Base-by-base conservation (phyloP, 306 rosid species). In the Fragaria vesca region DNA sequence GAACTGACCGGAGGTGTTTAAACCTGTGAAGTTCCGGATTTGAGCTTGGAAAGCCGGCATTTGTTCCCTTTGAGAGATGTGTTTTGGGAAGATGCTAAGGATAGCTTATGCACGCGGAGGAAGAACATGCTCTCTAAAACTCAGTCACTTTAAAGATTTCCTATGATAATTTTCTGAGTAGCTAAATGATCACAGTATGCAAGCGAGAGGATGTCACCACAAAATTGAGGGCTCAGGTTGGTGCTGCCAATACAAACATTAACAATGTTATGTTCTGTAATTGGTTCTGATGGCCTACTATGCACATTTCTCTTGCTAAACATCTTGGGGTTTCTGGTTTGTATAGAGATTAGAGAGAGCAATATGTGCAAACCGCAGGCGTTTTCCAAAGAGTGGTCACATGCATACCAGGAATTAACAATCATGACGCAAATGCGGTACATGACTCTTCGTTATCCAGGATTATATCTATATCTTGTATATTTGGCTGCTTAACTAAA, bases 51-150 rank as follows among this genome's bases (percentile, higher is more conserved):
- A 94, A 84, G 81, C 98, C 98, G 48, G 86, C 97, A 54, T 90
- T 94, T 81, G 89, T 94, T 76, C 93, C 89, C 90, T n/a, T 89
- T 42, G 81, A 8, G 97, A 94, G 77, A 94, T 94, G 98, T 97
- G 98, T 18, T 92, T 94, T 77, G 98, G 90, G 72, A 94, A 92
- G 90, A 90, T 92, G 61, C 88, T 90, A 12, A 92, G 91, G 86
- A 92, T 94, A 77, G 98, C 97, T 83, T 91, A 84, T 79, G 89
- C 92, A 74, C 89, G 86, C 77, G 98, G 98, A 73, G 96, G 98
- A 89, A 84, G 51, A 77, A 68, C 42, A 70, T 77, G 6, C 72
- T 80, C 73, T 63, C 60, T 72, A 30, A 30, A 71, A 45, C 76
- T 77, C 71, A 66, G 2, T 72, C 21, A 26, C 46, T 20, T 76